Conservation (phyloP, 306 rosid species). For the Rubus idaeus region DNA sequence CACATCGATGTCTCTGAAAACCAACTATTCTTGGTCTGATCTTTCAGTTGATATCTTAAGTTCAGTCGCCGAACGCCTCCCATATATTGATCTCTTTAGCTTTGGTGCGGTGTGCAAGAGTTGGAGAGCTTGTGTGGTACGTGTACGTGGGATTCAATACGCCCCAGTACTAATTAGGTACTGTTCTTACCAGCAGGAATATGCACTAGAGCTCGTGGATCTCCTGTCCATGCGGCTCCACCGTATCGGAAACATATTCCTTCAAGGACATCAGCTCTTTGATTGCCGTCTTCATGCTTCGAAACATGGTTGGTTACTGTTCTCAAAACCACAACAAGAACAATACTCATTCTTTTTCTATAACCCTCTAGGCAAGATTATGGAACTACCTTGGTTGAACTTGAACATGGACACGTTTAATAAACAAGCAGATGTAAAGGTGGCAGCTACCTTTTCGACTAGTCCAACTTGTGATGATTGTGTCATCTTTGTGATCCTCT, state of each 20-base stretch:
- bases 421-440: not conserved
- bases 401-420: not conserved
- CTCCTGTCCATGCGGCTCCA: not conserved
- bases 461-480: not conserved
- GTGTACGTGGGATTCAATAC: not conserved
- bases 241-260: too few species aligned
- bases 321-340: not conserved
- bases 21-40: too few species aligned
- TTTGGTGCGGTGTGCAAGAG: too few species aligned
- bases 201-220: not conserved
- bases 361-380: not conserved
- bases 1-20: too few species aligned
- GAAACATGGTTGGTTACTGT: too few species aligned
- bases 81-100: too few species aligned
- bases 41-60: too few species aligned
- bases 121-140: too few species aligned
- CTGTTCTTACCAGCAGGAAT: not conserved
- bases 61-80: too few species aligned
- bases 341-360: not conserved
- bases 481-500: not conserved
- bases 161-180: not conserved
- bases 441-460: conserved; percentile 1
- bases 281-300: too few species aligned
- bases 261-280: too few species aligned
- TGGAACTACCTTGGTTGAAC: not conserved